A percentile compares a stretch with the other conserved stretches of the same genome.
Evolutionary conservation across 768 basidiomycete genomes (phyloP).

Genomic region (Rubroboletus pulcherrimus): DNA sequence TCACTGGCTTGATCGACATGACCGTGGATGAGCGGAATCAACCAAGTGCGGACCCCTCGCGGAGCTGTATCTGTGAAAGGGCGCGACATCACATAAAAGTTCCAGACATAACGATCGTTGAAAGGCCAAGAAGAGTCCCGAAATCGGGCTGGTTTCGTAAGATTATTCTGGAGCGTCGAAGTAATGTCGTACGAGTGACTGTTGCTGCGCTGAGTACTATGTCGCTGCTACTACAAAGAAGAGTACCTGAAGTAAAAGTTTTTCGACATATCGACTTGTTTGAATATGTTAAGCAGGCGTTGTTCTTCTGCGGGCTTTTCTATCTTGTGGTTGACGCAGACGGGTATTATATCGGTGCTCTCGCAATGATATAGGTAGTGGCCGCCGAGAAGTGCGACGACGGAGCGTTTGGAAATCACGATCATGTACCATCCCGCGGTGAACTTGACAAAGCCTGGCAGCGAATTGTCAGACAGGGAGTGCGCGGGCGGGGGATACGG

Average conservation of each 20-base stretch:
- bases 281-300: conserved; percentile 84
- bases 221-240: not conserved
- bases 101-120: conserved; percentile 93
- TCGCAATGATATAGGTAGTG: conserved; percentile 98
- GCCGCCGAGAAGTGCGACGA: conserved; percentile 90
- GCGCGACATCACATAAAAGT: conserved; percentile 76
- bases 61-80: conserved; percentile 50
- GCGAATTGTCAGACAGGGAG: not conserved
- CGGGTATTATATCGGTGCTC: conserved; percentile 76
- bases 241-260: conserved; percentile 95
- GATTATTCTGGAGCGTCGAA: conserved; percentile 90
- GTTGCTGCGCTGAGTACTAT: not conserved
- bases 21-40: conserved; percentile 89
- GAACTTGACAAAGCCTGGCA: conserved; percentile 82
- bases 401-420: conserved; percentile 81
- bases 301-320: conserved; percentile 89
- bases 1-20: conserved; percentile 98
- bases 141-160: conserved; percentile 55
- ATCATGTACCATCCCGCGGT: conserved; percentile 97
- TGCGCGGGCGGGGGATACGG: not conserved
- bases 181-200: conserved; percentile 97
- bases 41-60: conserved; percentile 67
- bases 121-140: conserved; percentile 55
- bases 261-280: conserved; percentile 97
- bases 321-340: conserved; percentile 75